A percentile compares a stretch with the other conserved stretches of the same genome.
phyloP scores from a whole-genome alignment of 495 filamentous ascomycete species.

The Mycothermus thermophilus region DNA sequence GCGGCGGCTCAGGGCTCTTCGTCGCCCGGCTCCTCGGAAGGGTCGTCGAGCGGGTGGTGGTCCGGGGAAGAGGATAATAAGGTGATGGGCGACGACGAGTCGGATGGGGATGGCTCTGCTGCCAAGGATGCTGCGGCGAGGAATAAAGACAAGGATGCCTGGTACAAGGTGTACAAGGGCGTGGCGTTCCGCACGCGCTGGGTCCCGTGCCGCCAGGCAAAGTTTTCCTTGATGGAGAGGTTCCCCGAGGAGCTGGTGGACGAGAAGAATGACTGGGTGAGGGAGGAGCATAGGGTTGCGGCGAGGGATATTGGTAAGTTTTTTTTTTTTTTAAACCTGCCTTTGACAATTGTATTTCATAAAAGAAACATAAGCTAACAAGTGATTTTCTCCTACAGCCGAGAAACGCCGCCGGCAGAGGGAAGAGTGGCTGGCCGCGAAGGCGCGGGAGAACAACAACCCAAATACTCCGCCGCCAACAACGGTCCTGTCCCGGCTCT shows the following conservation, averaged over 20 bases:
- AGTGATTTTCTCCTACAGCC: background rate
- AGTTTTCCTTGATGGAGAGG: conserved; percentile 14
- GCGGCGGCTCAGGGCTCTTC: background rate
- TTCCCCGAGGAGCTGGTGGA: conserved; percentile 29
- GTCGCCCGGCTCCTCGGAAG: background rate
- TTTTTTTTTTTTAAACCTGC: background rate
- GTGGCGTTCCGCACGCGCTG: conserved; percentile 1
- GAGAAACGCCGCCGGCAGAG: conserved; percentile 3
- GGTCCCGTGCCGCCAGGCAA: conserved; percentile 3
- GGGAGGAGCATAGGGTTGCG: conserved; percentile 11
- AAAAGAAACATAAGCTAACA: conserved; percentile 3
- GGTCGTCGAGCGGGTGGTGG: background rate
- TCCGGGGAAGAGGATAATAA: background rate
- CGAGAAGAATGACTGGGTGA: conserved; percentile 23
- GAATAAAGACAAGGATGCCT: conserved; percentile 7
- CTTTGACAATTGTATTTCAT: conserved; percentile 3
- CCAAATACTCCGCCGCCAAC: no score
- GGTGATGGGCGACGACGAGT: background rate
- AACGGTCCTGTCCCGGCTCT: no score
- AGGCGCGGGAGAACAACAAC: background rate
- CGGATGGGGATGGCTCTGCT: background rate
- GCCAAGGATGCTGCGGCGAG: background rate
- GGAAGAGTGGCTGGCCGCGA: conserved; percentile 4
- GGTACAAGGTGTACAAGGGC: conserved; percentile 11
- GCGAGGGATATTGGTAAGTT: conserved; percentile 25